phyloP scores from a whole-genome alignment of 768 basidiomycete species.

The Phanerochaete sordida region DNA sequence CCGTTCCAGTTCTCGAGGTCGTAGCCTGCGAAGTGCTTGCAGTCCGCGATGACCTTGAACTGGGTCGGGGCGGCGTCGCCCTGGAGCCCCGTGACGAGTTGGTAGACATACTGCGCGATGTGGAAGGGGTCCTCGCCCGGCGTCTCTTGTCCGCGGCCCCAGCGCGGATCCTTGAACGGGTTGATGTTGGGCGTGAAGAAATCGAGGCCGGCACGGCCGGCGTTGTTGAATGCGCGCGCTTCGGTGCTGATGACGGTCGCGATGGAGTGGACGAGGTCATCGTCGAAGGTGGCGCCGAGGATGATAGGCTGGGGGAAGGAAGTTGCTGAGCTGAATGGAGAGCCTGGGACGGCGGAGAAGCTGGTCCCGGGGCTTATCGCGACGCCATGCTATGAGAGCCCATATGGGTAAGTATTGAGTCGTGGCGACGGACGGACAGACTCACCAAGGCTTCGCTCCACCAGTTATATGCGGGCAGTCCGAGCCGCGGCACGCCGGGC shows the following conservation, averaged over 20 bases:
- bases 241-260: slow-evolving; percentile 54
- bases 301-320: slow-evolving; percentile 57
- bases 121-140: slow-evolving; percentile 60
- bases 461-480: slow-evolving; percentile 57
- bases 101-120: slow-evolving; percentile 48
- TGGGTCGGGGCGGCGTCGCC: slow-evolving; percentile 52
- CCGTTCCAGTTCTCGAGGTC: slow-evolving; percentile 57
- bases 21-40: slow-evolving; percentile 61
- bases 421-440: slow-evolving; percentile 5
- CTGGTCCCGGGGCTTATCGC: slow-evolving; percentile 48
- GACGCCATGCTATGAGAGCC: slow-evolving; percentile 45
- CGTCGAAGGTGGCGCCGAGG: slow-evolving; percentile 54
- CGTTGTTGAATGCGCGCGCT: slow-evolving; percentile 56
- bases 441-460: slow-evolving; percentile 58
- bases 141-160: slow-evolving; percentile 62
- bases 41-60: slow-evolving; percentile 52
- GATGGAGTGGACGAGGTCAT: slow-evolving; percentile 44
- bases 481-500: slow-evolving; percentile 50
- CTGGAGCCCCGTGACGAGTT: slow-evolving; percentile 52
- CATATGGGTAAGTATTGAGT: not conserved
- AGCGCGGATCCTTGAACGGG: slow-evolving; percentile 59
- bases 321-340: slow-evolving; percentile 50
- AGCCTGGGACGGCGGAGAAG: slow-evolving; percentile 41
- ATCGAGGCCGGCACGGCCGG: slow-evolving; percentile 47
- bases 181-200: slow-evolving; percentile 53